These are phyloP conservation scores for Botryotinia narcissicola DNA, from an alignment of 2,329 filamentous ascomycete species.

Conservation along the genomic window DNA sequence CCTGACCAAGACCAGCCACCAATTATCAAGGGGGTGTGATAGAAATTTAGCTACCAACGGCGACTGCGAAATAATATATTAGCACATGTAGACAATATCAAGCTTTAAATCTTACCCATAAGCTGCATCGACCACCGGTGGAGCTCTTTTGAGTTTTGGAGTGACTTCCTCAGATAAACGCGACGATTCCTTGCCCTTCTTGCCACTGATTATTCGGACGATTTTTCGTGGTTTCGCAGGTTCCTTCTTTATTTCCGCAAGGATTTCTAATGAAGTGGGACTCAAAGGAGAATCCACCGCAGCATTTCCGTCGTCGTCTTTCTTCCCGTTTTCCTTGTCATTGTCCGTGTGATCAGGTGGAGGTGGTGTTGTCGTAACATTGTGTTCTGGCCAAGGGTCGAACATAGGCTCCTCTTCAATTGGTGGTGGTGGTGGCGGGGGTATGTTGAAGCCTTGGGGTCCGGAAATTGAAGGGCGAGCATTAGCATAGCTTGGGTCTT, in stretches of 20 bases:
- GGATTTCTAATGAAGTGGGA: conserved; percentile 34
- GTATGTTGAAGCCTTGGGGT: conserved; percentile 22
- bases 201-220: conserved; percentile 24
- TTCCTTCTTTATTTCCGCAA: conserved; percentile 30
- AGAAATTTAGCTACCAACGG: conserved; percentile 40
- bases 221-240: conserved; percentile 23
- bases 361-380: conserved; percentile 16
- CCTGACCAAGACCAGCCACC: conserved; percentile 13
- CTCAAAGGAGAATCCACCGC: conserved; percentile 26
- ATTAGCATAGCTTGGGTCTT: conserved; percentile 38
- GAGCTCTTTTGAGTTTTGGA: conserved; percentile 37
- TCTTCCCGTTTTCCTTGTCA: conserved; percentile 9
- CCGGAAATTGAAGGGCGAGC: conserved; percentile 33
- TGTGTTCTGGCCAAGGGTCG: conserved; percentile 20
- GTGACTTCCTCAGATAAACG: conserved; percentile 38
- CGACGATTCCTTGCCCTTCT: conserved; percentile 30
- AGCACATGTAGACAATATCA: conserved; percentile 26
- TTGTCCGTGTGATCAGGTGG: conserved; percentile 8
- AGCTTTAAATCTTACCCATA: conserved; percentile 37
- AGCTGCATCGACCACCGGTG: conserved; percentile 43
- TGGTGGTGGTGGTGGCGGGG: conserved; percentile 7
- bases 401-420: conserved; percentile 12
- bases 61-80: conserved; percentile 32
- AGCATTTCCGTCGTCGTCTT: conserved; percentile 4
- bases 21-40: neutral